Percentiles rank a stretch among this genome's conserved stretches.
Conservation (phyloP, 2,329 filamentous ascomycete genomes). For the Colletotrichum camelliae region DNA sequence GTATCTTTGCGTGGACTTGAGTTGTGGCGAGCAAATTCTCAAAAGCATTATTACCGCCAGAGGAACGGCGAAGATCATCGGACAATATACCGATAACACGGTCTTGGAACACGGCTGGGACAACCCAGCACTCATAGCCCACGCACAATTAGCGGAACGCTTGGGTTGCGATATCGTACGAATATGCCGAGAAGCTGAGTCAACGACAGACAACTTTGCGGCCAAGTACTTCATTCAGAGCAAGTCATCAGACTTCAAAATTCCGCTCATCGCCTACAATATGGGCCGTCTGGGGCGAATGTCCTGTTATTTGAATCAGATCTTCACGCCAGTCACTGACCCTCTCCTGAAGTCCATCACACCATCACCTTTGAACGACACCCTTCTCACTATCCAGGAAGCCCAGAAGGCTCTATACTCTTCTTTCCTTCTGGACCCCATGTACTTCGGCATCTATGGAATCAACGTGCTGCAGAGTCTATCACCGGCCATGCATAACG, state of each 20-base stretch:
- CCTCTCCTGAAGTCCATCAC: constrained; percentile 28
- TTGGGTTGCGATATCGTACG: constrained; percentile 68
- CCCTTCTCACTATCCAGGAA: constrained; percentile 61
- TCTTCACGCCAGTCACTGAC: constrained; percentile 64
- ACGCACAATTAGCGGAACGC: constrained; percentile 61
- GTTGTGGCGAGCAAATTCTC: constrained; percentile 56
- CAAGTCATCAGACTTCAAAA: constrained; percentile 44
- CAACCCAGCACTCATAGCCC: constrained; percentile 55
- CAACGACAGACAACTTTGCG: constrained; percentile 65
- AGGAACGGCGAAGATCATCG: constrained; percentile 66
- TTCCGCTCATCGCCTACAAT: constrained; percentile 69
- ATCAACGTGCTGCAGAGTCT: constrained; percentile 73
- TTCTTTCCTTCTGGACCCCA: constrained; percentile 69
- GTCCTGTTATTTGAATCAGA: constrained; percentile 70
- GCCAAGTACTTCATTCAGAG: constrained; percentile 58
- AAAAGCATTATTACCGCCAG: constrained; percentile 52
- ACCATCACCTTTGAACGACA: constrained; percentile 12
- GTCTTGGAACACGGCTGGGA: constrained; percentile 56
- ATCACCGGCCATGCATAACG: constrained; percentile 79
- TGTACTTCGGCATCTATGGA: constrained; percentile 77
- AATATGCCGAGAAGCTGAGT: constrained; percentile 60
- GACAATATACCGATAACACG: constrained; percentile 50
- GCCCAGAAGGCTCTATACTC: constrained; percentile 70
- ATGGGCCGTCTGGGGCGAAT: constrained; percentile 65
- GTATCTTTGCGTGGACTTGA: constrained; percentile 66